A percentile compares a stretch with the other conserved stretches of the same genome.
These are phyloP conservation scores for Saccharomyces hybrid DNA, from an alignment of 1,139 yeast genomes.

Conservation along the genomic window DNA sequence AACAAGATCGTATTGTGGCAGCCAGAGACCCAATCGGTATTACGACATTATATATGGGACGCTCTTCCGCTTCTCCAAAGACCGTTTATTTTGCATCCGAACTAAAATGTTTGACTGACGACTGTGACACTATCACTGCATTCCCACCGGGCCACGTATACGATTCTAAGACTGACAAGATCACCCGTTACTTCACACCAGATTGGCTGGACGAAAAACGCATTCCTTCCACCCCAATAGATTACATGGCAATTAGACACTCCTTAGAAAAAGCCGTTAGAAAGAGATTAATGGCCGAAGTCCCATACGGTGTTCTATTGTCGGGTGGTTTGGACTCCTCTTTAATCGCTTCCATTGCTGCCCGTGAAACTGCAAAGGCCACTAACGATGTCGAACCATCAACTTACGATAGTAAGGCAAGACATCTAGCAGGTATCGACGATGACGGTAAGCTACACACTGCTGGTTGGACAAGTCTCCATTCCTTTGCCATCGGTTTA, in stretches of 20 bases:
- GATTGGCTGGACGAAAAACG: conserved; percentile 82
- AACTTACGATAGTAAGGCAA: conserved; percentile 39
- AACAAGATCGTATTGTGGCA: conserved; percentile 81
- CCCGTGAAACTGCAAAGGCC: conserved; percentile 87
- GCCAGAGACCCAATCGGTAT: conserved; percentile 98
- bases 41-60: conserved; percentile 93
- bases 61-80: conserved; percentile 58
- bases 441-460: conserved; percentile 73
- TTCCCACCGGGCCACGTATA: conserved; percentile 98
- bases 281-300: conserved; percentile 99
- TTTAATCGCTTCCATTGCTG: conserved; percentile 91
- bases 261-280: conserved; percentile 89
- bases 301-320: conserved; percentile 91
- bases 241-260: conserved; percentile 63
- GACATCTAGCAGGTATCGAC: conserved; percentile 85
- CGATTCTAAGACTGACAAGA: conserved; percentile 79
- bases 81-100: conserved; percentile 89
- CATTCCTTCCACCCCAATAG: conserved; percentile 70
- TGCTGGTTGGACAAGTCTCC: conserved; percentile 77
- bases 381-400: conserved; percentile 38
- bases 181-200: conserved; percentile 84
- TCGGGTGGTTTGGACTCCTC: conserved; percentile 98
- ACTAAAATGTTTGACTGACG: conserved; percentile 85
- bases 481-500: conserved; percentile 93
- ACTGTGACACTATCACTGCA: conserved; percentile 84